phyloP scores from a whole-genome alignment of 371 early-diverging fungal species.

The Nosema muscidifuracis region DNA sequence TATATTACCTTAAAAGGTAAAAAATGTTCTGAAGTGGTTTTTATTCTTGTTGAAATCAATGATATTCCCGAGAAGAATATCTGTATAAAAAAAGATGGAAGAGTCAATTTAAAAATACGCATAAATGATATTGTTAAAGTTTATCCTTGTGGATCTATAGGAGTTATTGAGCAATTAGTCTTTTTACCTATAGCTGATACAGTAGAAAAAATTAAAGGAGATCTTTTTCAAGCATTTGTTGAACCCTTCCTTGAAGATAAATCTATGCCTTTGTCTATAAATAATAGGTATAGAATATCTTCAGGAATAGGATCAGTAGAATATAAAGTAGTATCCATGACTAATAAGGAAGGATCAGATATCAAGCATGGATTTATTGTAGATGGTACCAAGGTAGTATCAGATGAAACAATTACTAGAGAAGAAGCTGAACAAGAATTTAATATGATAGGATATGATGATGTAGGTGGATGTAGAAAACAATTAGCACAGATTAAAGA shows the following conservation, averaged over 20 bases:
- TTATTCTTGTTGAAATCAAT: conserved; percentile 81
- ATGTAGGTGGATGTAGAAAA: conserved; percentile 94
- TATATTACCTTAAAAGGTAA: conserved; percentile 86
- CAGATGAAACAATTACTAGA: conserved; percentile 89
- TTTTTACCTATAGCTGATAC: conserved; percentile 96
- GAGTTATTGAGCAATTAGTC: conserved; percentile 82
- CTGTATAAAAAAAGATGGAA: conserved; percentile 75
- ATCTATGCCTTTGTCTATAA: conserved; percentile 77
- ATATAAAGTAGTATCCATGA: conserved; percentile 90
- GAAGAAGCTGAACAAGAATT: conserved; percentile 93
- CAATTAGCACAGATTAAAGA: conserved; percentile 99
- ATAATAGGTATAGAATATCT: conserved; percentile 82
- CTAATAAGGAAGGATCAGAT: conserved; percentile 58
- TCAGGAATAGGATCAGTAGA: conserved; percentile 85
- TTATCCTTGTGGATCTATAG: conserved; percentile 78
- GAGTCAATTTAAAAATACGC: conserved; percentile 83
- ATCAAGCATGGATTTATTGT: conserved; percentile 63
- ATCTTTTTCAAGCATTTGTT: conserved; percentile 86
- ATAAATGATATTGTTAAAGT: conserved; percentile 92
- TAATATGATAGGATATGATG: conserved; percentile 92
- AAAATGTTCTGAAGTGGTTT: conserved; percentile 86
- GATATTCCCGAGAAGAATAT: conserved; percentile 81
- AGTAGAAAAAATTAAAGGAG: conserved; percentile 86
- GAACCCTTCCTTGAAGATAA: conserved; percentile 91
- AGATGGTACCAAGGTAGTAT: conserved; percentile 90